A percentile compares a stretch with the other conserved stretches of the same genome.
These are phyloP conservation scores for Paxillus rubicundulus DNA, from an alignment of 768 basidiomycete genomes.

Conservation along the genomic window DNA sequence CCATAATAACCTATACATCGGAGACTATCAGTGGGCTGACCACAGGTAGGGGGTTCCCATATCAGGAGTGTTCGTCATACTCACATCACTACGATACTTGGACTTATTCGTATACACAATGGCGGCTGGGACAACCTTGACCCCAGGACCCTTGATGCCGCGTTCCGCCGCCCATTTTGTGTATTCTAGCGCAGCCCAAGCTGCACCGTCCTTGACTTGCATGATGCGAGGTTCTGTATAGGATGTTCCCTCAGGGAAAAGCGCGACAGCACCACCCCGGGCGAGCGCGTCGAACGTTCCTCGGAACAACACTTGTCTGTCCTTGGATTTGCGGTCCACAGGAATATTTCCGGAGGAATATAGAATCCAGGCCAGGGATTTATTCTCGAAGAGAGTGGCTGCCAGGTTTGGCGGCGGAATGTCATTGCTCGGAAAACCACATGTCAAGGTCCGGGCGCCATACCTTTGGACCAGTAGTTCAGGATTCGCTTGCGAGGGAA, in stretches of 20 bases:
- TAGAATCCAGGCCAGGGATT: conserved; percentile 68
- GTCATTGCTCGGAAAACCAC: conserved; percentile 9
- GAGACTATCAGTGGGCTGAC: conserved; percentile 14
- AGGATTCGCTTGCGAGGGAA: conserved; percentile 81
- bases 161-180: conserved; percentile 69
- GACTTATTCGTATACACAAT: conserved; percentile 96
- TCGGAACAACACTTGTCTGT: conserved; percentile 83
- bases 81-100: conserved; percentile 87
- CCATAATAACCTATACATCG: conserved; percentile 59
- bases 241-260: conserved; percentile 92
- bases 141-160: conserved; percentile 41
- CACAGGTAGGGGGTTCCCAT: background rate
- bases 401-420: conserved; percentile 15
- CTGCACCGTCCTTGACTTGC: conserved; percentile 90
- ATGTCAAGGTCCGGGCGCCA: conserved; percentile 11
- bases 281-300: conserved; percentile 87
- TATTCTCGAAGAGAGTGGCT: conserved; percentile 82
- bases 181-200: conserved; percentile 95
- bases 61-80: conserved; percentile 36
- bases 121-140: conserved; percentile 75
- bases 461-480: conserved; percentile 95
- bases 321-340: conserved; percentile 92
- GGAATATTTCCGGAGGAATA: conserved; percentile 95
- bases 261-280: conserved; percentile 78
- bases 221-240: conserved; percentile 93